Base-by-base conservation (phyloP, 2,329 filamentous ascomycete genomes). In the Laburnicola sp. region DNA sequence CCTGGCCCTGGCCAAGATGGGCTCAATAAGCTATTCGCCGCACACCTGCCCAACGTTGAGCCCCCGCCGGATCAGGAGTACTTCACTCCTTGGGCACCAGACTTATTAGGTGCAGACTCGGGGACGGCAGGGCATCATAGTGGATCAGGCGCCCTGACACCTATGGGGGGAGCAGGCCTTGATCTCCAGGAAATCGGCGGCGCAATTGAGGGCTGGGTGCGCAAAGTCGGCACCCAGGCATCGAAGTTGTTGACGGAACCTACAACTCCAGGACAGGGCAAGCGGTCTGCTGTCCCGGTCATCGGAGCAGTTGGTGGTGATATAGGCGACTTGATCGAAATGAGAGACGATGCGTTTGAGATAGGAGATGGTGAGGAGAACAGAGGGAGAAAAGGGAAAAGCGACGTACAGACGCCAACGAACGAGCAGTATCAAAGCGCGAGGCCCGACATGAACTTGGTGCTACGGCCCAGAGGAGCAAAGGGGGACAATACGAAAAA, bases 121-220 rank as follows among this genome's bases (percentile, higher is more conserved):
- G 67, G 65, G n/a, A 63, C 63, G 6, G 53, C 56, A 6, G 51
- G 54, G 34, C 66, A 70, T 32, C 50, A 59, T 36, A 63, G 62
- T 22, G 65, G 68, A 5, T 69, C 68, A 6, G 68, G 67, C 16
- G 59, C 63, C 22, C 53, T 59, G 6, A 69, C 70, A 4, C 66
- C 69, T 0, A 43, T 64, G 5, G 60, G 66, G 21, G 64, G 66
- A 5, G 58, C 65, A 23, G 69, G 71, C 16, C 55, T 79, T 22
- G 75, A 78, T 6, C 76, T 97, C 2, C 91, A 96, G 64, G 89
- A 92, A 57, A 86, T 96, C 7, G 91, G 92, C 1, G 88, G 90
- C 4, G 87, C 88, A 2, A 86, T 97, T 27, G 94, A 97, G 74
- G 88, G 86, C 1, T 99, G 94, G 91, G 79, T 97, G 52, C 82